These are phyloP conservation scores for Purpureocillium lavendulum DNA, from an alignment of 2,329 filamentous ascomycete genomes.

Conservation along the genomic window DNA sequence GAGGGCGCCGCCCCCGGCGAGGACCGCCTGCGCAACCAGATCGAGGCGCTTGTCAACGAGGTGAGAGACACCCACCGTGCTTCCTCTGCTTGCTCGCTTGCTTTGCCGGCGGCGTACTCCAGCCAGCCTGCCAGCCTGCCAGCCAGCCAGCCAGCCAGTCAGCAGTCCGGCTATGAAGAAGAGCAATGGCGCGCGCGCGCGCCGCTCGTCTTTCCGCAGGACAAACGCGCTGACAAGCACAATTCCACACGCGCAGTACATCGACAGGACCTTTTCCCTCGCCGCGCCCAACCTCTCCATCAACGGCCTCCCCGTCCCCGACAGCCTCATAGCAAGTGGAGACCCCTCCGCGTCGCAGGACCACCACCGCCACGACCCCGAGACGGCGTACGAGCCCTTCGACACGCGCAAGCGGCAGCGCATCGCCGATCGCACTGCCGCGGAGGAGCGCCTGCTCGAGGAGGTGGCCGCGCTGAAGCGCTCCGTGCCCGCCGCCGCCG, in stretches of 20 bases:
- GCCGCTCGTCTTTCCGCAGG: no score
- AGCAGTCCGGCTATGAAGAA: no score
- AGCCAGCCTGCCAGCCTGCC: no score
- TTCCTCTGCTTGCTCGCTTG: background rate
- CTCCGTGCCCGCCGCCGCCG: conserved; percentile 36
- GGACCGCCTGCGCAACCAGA: conserved; percentile 49
- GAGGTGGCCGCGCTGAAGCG: conserved; percentile 55
- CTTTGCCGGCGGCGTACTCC: no score
- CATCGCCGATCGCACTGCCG: conserved; percentile 50
- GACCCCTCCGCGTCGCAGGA: conserved; percentile 1
- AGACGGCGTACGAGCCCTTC: conserved; percentile 47
- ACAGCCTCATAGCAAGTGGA: conserved; percentile 9
- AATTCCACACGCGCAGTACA: conserved; percentile 49
- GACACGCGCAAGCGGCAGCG: conserved; percentile 49
- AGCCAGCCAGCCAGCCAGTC: no score
- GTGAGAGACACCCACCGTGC: no score
- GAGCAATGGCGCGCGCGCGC: no score
- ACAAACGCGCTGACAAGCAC: no score
- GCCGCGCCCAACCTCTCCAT: conserved; percentile 53
- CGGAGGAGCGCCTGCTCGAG: conserved; percentile 56
- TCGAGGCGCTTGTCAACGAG: conserved; percentile 52
- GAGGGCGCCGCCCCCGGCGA: conserved; percentile 35
- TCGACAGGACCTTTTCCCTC: conserved; percentile 49
- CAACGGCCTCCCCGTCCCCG: conserved; percentile 48
- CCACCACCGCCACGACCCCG: no score